Conservation (phyloP, 495 filamentous ascomycete species). For the Tuber aestivum region DNA sequence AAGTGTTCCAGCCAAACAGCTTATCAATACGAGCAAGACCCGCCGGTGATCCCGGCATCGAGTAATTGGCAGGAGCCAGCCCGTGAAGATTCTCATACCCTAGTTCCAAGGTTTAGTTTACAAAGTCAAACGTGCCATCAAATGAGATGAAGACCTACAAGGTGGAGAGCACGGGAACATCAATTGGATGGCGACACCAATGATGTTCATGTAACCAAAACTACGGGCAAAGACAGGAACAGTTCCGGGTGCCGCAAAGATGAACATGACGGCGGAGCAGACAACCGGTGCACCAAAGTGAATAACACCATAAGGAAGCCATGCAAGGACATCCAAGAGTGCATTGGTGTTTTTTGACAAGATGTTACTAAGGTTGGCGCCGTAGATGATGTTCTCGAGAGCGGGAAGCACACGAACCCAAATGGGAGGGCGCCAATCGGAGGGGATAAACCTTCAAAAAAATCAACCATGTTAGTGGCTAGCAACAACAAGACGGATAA, state of each 20-base stretch:
- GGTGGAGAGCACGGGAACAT: conserved; percentile 89
- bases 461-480: conserved; percentile 23
- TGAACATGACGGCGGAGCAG: conserved; percentile 69
- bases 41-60: conserved; percentile 78
- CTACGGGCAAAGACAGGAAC: conserved; percentile 76
- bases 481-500: conserved; percentile 18
- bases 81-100: conserved; percentile 87
- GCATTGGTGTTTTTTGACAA: conserved; percentile 79
- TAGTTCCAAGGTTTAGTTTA: neutral
- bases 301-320: conserved; percentile 86
- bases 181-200: conserved; percentile 79
- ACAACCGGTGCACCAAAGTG: conserved; percentile 84
- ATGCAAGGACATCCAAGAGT: conserved; percentile 81
- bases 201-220: conserved; percentile 88
- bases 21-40: conserved; percentile 81
- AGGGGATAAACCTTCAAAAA: conserved; percentile 67
- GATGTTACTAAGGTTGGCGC: conserved; percentile 91
- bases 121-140: neutral
- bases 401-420: conserved; percentile 94
- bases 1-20: conserved; percentile 81
- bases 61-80: conserved; percentile 83
- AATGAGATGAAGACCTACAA: conserved; percentile 46
- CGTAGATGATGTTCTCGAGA: conserved; percentile 93
- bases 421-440: conserved; percentile 79
- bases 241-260: conserved; percentile 83